These are phyloP conservation scores for Lanmaoa rubissima DNA, from an alignment of 768 basidiomycete genomes.

Conservation along the genomic window DNA sequence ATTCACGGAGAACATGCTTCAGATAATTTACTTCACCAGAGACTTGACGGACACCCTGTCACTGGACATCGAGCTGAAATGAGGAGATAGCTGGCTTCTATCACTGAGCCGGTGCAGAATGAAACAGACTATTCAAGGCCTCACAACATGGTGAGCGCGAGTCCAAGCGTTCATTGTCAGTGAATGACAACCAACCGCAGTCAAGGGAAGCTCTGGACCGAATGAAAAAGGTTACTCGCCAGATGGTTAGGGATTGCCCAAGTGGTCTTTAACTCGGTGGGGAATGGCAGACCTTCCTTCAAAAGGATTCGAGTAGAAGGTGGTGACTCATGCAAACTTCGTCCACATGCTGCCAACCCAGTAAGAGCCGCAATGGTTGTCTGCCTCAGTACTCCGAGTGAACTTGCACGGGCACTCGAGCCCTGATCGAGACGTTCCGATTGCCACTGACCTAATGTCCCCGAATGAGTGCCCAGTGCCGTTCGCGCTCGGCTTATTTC, in stretches of 20 bases:
- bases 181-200: not conserved
- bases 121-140: not conserved
- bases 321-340: too few species aligned
- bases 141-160: not conserved
- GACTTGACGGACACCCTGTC: not conserved
- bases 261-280: not conserved
- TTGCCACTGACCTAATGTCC: too few species aligned
- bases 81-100: not conserved
- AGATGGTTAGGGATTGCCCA: not conserved
- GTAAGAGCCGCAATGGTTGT: too few species aligned
- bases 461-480: too few species aligned
- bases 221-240: not conserved
- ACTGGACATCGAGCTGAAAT: not conserved
- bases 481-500: too few species aligned
- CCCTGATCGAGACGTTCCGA: too few species aligned
- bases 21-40: not conserved
- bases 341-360: too few species aligned
- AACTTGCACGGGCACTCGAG: too few species aligned
- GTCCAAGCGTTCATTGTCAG: not conserved
- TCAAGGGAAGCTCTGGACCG: not conserved
- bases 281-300: too few species aligned
- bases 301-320: too few species aligned
- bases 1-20: not conserved
- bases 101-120: not conserved
- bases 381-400: too few species aligned